A percentile compares a stretch with the other conserved stretches of the same genome.
Evolutionary conservation across 306 rosid genomes (phyloP).

Genomic region (Cicer bijugum): DNA sequence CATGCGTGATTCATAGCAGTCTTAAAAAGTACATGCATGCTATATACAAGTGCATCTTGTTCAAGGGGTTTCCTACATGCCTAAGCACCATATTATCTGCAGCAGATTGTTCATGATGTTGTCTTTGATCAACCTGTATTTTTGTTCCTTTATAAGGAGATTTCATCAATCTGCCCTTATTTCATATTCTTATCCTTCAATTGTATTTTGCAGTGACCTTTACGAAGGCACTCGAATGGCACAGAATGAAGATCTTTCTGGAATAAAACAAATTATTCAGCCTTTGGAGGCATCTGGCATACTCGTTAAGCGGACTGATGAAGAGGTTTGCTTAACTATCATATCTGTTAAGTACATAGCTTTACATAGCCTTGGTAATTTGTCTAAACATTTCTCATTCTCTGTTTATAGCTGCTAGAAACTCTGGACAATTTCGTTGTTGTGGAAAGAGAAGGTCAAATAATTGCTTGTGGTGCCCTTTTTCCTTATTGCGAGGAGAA

Average conservation of each 20-base stretch:
- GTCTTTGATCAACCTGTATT: slow-evolving; percentile 1
- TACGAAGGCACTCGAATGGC: slow-evolving; percentile 98
- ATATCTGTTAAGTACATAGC: neutral
- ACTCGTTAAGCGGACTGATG: slow-evolving; percentile 79
- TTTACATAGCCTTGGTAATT: slow-evolving; percentile 6
- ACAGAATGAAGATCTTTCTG: slow-evolving; percentile 62
- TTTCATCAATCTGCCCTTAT: slow-evolving; percentile 5
- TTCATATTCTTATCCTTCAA: slow-evolving; percentile 40
- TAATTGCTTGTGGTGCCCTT: slow-evolving; percentile 93
- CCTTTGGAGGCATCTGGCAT: slow-evolving; percentile 81
- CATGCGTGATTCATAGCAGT: neutral
- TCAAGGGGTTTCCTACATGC: neutral
- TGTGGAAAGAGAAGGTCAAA: slow-evolving; percentile 96
- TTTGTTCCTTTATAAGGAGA: neutral
- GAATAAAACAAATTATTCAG: slow-evolving; percentile 72
- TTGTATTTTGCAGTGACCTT: slow-evolving; percentile 67
- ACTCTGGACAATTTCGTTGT: slow-evolving; percentile 67
- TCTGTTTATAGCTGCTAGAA: slow-evolving; percentile 61
- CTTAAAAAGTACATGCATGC: slow-evolving; percentile 10
- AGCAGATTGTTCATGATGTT: slow-evolving; percentile 30
- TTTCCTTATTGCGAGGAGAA: slow-evolving; percentile 76
- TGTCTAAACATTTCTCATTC: slow-evolving; percentile 33
- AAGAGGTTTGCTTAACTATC: slow-evolving; percentile 62
- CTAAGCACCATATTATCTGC: slow-evolving; percentile 20
- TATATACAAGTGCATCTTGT: neutral